Evolutionary conservation across 2,329 filamentous ascomycete genomes (phyloP), one percentile per base, ranked within the genome.

Genomic region (Penicillium brasilianum): DNA sequence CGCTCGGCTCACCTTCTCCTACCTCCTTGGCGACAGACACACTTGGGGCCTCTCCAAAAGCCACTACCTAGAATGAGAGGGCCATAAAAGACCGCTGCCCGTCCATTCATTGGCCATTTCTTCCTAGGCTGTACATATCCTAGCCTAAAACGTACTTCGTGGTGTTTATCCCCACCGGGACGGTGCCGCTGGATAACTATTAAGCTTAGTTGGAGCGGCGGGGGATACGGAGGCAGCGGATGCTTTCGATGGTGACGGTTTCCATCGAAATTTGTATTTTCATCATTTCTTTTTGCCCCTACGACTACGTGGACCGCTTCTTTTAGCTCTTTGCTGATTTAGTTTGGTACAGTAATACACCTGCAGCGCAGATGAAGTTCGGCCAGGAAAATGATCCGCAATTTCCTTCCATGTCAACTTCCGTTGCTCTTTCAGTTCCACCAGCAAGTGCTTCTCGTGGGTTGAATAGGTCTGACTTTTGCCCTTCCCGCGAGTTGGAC

Each of bases 331-430:
- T 14, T 2, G 34, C 7, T 50, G 16, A 6, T 13, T 59, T 59
- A 59, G 14, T 39, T 59, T 59, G 8, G 58, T 59, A 52, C 4
- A 56, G 37, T 59, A 59, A 18, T 59, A 36, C 3, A 59, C 34
- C 36, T 50, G n/a, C 10, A 59, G 39, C 16, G 34, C 14, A 20
- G 53, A 36, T 4, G 16, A 53, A n/a, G 5, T 48, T 3, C 58
- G 58, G n/a, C 22, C n/a, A 53, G 58, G 57, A 51, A 59, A 59
- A 36, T 55, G n/a, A 11, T 20, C 25, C 3, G 39, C 10, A 25
- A 60, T 60, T 34, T 57, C 58, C 25, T 30, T n/a, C 53, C 16
- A 60, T 53, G 11, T 50, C 10, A 60, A 52, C 14, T 25, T 46
- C 37, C 30, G 3, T 57, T 53, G 1, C 39, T 60, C 53, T n/a